Evolutionary conservation across 306 rosid species (phyloP).

Genomic region (Citrullus colocynthis): DNA sequence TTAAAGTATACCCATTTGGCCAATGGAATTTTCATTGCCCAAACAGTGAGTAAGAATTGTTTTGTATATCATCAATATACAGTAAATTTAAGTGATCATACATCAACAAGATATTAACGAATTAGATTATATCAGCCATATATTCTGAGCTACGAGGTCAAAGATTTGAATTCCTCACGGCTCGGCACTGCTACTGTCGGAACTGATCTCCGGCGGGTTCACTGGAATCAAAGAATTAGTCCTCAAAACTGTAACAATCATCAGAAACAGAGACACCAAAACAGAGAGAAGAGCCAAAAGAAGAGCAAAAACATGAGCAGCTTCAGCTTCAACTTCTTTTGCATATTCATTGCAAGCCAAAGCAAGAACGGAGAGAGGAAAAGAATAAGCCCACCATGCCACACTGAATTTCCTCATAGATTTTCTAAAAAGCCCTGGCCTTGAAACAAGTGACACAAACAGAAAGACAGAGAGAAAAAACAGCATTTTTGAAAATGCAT

Average conservation of each 20-base stretch:
- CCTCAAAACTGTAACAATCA: conserved; percentile 10
- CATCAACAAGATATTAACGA: background rate
- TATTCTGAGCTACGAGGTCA: too few relatives aligned
- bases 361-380: conserved; percentile 18
- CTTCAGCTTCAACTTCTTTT: conserved; percentile 4
- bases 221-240: background rate
- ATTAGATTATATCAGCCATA: background rate
- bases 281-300: conserved; percentile 11
- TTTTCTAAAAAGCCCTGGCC: conserved; percentile 18
- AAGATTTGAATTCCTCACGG: background rate
- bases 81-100: background rate
- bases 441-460: conserved; percentile 15
- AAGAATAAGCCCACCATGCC: conserved; percentile 33
- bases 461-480: conserved; percentile 22
- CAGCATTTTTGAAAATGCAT: conserved; percentile 16
- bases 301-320: conserved; percentile 15
- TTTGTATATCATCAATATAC: background rate
- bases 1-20: too few relatives aligned
- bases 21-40: too few relatives aligned
- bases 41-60: background rate
- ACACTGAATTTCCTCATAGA: conserved; percentile 21
- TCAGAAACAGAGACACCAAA: conserved; percentile 10
- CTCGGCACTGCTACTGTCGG: background rate
- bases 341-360: conserved; percentile 19
- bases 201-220: background rate